Evolutionary conservation across 1,284 basidiomycete species (phyloP), one percentile per base, ranked within the genome.

Genomic region (Pascua sp.): DNA sequence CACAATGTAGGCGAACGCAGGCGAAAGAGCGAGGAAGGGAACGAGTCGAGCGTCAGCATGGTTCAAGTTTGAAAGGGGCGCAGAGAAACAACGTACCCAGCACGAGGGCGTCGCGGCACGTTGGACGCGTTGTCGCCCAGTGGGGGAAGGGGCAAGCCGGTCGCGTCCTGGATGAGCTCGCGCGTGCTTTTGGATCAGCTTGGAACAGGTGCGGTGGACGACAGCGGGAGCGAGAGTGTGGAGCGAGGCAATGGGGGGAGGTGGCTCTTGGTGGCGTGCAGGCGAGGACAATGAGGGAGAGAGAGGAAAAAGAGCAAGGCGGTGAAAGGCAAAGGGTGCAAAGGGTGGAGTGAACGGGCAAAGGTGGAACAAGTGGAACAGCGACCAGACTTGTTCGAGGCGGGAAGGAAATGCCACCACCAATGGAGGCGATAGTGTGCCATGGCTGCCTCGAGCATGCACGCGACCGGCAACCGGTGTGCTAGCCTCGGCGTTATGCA

Each of bases 151-250:
- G 67, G 47, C 47, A 67, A 52, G 48, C 64, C 79, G 64, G 83
- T 81, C 71, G 87, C 85, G 77, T 88, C 88, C 43, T 85, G 86
- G 71, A 87, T 86, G 51, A 90, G 80, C 78, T 91, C 90, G 69
- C 89, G 82, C 55, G 90, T 88, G 70, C 90, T 91, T 91, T 32
- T 32, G 24, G 24, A 32, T 32, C 24, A 32, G 32, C 45, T 24
- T 32, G 3, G 24, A 32, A 32, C 24, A 7, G 24, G 24, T 3
- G 7, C 7, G 24, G 24, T 32, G 24, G n/a, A n/a, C 11, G 17
- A n/a, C 10, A 11, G 12, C 18, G 8, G 24, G 17, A 13, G 48
- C 39, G 49, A 15, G 40, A 37, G 36, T 32, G 37, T 11, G 11
- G 18, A n/a, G 32, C 17, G 53, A 42, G 16, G 38, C 38, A 24